phyloP scores from a whole-genome alignment of 306 rosid species.

The Gastrolobium bilobum region DNA sequence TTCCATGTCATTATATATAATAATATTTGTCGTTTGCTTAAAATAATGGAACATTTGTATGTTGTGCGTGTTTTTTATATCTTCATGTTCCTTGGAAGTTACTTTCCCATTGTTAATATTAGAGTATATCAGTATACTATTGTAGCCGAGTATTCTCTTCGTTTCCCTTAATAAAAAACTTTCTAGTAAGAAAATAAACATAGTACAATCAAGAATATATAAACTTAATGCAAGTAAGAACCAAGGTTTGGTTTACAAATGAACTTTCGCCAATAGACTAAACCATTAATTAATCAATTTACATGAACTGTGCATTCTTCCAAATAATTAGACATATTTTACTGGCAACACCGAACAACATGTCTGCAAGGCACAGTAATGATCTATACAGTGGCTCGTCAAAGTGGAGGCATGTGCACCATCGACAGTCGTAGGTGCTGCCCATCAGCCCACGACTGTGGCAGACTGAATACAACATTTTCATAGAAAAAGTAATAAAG shows the following conservation, averaged over 20 bases:
- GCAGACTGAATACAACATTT: constrained; percentile 24
- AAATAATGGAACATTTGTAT: background rate
- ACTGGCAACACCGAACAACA: background rate
- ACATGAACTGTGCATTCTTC: too few relatives aligned
- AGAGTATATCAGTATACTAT: too few relatives aligned
- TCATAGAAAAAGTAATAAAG: constrained; percentile 36
- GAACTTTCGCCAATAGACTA: too few relatives aligned
- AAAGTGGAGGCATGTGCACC: constrained; percentile 45
- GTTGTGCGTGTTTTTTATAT: background rate
- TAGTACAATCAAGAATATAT: too few relatives aligned
- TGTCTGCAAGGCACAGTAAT: background rate
- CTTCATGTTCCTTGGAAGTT: background rate
- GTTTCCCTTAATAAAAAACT: too few relatives aligned
- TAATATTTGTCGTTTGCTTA: background rate
- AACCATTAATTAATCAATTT: too few relatives aligned
- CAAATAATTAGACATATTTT: background rate
- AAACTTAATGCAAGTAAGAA: too few relatives aligned
- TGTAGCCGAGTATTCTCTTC: too few relatives aligned
- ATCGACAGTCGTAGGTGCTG: constrained; percentile 20
- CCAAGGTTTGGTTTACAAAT: too few relatives aligned
- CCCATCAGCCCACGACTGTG: constrained; percentile 35
- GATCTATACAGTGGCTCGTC: background rate
- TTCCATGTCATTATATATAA: background rate
- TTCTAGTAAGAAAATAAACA: too few relatives aligned
- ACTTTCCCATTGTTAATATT: background rate